Evolutionary conservation across 129 eudicot species (phyloP).

Genomic region (Smallanthus sonchifolius): DNA sequence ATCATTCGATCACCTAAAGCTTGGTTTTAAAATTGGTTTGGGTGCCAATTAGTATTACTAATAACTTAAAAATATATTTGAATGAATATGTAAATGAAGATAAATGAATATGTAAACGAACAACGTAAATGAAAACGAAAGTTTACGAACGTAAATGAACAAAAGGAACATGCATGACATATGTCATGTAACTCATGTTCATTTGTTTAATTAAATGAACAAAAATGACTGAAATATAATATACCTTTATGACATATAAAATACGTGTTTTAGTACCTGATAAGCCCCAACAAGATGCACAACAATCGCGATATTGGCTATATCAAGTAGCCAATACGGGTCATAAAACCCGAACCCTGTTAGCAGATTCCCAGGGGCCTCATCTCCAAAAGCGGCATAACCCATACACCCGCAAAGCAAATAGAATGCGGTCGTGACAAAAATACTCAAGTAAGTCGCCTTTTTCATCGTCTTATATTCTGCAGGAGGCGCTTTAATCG

Average conservation of each 20-base stretch:
- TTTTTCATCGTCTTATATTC: slow-evolving; percentile 69
- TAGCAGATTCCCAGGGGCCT: slow-evolving; percentile 61
- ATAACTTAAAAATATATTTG: no score
- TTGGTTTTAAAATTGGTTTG: no score
- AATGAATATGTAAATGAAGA: no score
- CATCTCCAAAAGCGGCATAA: slow-evolving; percentile 75
- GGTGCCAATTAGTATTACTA: no score
- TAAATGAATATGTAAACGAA: no score
- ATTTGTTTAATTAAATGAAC: no score
- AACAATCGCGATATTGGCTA: slow-evolving; percentile 66
- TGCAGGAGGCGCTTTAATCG: slow-evolving; percentile 65
- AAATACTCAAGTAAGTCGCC: slow-evolving; percentile 46
- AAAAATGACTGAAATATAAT: background rate
- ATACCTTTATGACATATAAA: background rate
- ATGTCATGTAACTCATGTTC: no score
- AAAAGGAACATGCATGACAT: no score
- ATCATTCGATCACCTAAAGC: no score
- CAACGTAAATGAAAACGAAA: no score
- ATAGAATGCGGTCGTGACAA: slow-evolving; percentile 54
- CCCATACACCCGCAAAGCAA: slow-evolving; percentile 73
- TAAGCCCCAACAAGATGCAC: slow-evolving; percentile 73
- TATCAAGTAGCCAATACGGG: slow-evolving; percentile 70
- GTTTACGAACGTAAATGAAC: no score
- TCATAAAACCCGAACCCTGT: slow-evolving; percentile 70
- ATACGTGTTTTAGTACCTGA: slow-evolving; percentile 36